Conservation (phyloP, 2,329 filamentous ascomycete species). For the Calonectria multiphialidica region DNA sequence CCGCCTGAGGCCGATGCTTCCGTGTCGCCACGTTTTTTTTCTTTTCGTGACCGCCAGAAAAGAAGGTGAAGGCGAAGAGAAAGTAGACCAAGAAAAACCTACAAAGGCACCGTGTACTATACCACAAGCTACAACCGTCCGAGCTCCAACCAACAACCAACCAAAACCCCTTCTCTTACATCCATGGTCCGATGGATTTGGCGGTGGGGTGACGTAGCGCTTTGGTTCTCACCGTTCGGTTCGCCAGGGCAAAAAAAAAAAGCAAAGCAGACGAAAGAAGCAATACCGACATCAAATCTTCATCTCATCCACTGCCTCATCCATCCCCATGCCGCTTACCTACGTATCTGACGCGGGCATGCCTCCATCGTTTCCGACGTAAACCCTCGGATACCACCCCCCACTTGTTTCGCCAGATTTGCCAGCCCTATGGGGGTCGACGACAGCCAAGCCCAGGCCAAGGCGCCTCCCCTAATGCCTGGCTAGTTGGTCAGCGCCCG, state of each 20-base stretch:
- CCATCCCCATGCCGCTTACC: conserved; percentile 10
- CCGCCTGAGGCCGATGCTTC: conserved; percentile 9
- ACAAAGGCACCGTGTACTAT: background rate
- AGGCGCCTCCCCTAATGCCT: background rate
- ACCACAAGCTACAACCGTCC: background rate
- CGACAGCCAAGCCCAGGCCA: conserved; percentile 9
- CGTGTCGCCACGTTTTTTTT: background rate
- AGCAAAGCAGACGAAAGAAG: background rate
- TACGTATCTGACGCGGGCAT: background rate
- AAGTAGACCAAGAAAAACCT: background rate
- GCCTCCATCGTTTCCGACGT: conserved; percentile 1
- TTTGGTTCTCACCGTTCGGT: background rate
- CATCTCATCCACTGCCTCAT: background rate
- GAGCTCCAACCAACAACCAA: background rate
- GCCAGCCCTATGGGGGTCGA: conserved; percentile 18
- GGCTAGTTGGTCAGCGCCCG: background rate
- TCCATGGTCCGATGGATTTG: conserved; percentile 4
- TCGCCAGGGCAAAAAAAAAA: background rate
- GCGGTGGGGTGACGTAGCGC: conserved; percentile 4
- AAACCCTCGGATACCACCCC: background rate
- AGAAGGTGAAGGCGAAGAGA: background rate
- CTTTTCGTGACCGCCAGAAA: conserved; percentile 7
- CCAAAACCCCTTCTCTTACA: background rate
- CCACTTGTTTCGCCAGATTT: conserved; percentile 4
- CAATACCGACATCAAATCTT: background rate